A percentile compares a stretch with the other conserved stretches of the same genome.
These are phyloP conservation scores for Vitis hybrid DNA, from an alignment of 177 flowering plant genomes.

Conservation along the genomic window DNA sequence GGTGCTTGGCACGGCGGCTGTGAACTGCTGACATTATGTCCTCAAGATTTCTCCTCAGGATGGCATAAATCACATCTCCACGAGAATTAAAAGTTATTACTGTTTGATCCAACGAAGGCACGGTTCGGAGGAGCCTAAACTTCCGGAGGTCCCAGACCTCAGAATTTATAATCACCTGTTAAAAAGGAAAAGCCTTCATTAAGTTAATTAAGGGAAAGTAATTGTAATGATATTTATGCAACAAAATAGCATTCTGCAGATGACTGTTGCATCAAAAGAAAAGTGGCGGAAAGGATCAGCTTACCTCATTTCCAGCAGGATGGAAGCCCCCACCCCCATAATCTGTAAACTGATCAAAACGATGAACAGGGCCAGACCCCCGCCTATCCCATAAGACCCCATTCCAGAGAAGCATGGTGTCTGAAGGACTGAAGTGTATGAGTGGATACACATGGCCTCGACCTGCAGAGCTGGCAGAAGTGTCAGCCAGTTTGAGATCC, in stretches of 20 bases:
- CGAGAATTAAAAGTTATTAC: constrained; percentile 72
- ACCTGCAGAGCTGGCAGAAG: constrained; percentile 40
- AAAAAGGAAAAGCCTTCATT: not conserved
- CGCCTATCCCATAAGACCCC: constrained; percentile 94
- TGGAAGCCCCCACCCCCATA: constrained; percentile 99
- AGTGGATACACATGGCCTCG: constrained; percentile 68
- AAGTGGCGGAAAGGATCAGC: not conserved
- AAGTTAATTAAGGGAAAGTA: not conserved
- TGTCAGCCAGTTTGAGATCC: constrained; percentile 61
- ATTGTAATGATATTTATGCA: too few relatives aligned
- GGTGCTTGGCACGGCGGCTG: constrained; percentile 80
- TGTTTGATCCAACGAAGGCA: constrained; percentile 94
- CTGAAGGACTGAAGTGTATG: constrained; percentile 83
- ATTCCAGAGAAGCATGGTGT: constrained; percentile 90
- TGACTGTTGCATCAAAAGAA: not conserved
- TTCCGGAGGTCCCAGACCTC: constrained; percentile 99
- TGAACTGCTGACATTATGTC: constrained; percentile 84
- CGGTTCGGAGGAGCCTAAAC: constrained; percentile 79
- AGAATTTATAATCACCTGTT: constrained; percentile 93
- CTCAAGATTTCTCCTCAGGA: constrained; percentile 79
- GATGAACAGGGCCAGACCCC: constrained; percentile 60
- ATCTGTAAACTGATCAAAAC: constrained; percentile 91
- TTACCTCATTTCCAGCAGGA: constrained; percentile 99
- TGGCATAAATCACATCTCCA: constrained; percentile 93
- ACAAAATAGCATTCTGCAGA: too few relatives aligned